Base-by-base conservation (phyloP, 345 rosid species). In the Gossypium longicalyx region DNA sequence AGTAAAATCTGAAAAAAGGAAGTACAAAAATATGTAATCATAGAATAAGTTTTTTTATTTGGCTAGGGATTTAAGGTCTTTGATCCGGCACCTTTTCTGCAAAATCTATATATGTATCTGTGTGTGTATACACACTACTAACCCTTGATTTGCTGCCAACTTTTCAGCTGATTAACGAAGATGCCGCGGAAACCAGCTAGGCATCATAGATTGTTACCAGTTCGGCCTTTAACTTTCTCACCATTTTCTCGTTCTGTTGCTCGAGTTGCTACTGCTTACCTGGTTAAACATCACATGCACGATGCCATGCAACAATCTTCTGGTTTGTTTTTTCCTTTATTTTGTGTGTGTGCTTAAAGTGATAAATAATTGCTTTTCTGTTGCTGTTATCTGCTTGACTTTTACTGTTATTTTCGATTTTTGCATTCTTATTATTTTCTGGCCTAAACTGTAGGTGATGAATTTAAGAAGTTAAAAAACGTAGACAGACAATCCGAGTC, bases 241-340 rank as follows among this genome's bases (percentile, higher is more conserved):
- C 84, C 88, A 13, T 93, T 91, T 79, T 83, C 89, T 52, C 96
- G 96, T 70, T 86, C 83, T n/a, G 76, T 86, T 19, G 91, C 93
- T 29, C 79, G 67, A 53, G 71, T 81, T 70, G 85, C 89, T 41
- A 43, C 84, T 23, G 54, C 81, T 69, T 79, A 22, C 74, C 72
- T 73, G 76, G 67, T 8, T 27, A 87, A 75, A 81, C 84, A 69
- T 71, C 82, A 76, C 43, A 48, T 67, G 72, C 75, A 38, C 9
- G 78, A 73, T 49, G 49, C 71, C 47, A 70, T 80, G 69, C 74
- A 59, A 51, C 79, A 25, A 19, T 80, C 82, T 38, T 58, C 73
- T 70, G 87, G 90, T 84, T 70, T 51, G 19, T 12, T 17, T 44
- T 54, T 12, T 9, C 48, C 7, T 38, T 9, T 13, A 12, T 48